Conservation (phyloP, 352 stramenopile genomes). For the Phytophthora quininea region DNA sequence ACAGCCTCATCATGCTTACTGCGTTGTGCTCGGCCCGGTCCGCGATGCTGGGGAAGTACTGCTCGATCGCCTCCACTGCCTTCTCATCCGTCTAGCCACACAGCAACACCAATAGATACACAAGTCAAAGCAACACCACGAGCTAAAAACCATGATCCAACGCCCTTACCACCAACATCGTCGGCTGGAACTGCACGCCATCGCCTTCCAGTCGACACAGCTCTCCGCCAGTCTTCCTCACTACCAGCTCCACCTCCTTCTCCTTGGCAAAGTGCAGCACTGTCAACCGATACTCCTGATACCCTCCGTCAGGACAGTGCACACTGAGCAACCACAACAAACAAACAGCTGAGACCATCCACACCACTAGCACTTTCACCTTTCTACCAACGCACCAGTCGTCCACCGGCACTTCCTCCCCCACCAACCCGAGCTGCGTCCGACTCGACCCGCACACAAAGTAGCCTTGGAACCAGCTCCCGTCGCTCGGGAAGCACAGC, state of each 20-base stretch:
- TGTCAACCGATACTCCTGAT: slow-evolving; percentile 66
- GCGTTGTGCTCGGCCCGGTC: slow-evolving; percentile 45
- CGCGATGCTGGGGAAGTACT: slow-evolving; percentile 70
- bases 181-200: slow-evolving; percentile 44
- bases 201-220: slow-evolving; percentile 61
- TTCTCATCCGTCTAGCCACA: slow-evolving; percentile 54
- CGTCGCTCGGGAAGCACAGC: slow-evolving; percentile 63
- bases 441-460: slow-evolving; percentile 45
- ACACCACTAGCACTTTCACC: neutral
- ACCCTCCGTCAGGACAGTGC: slow-evolving; percentile 68
- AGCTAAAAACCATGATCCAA: neutral
- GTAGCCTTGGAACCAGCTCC: slow-evolving; percentile 74
- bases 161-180: slow-evolving; percentile 37
- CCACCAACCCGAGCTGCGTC: slow-evolving; percentile 60
- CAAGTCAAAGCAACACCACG: slow-evolving; percentile 12
- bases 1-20: slow-evolving; percentile 19
- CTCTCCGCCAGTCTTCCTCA: slow-evolving; percentile 67
- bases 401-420: slow-evolving; percentile 66
- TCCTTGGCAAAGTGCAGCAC: slow-evolving; percentile 57
- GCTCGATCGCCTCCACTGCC: slow-evolving; percentile 57
- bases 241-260: slow-evolving; percentile 46
- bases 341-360: neutral
- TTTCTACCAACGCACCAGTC: slow-evolving; percentile 45
- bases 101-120: neutral
- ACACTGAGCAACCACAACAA: slow-evolving; percentile 31